Evolutionary conservation across 2,329 filamentous ascomycete genomes (phyloP).

Genomic region (Clarireedia paspali): DNA sequence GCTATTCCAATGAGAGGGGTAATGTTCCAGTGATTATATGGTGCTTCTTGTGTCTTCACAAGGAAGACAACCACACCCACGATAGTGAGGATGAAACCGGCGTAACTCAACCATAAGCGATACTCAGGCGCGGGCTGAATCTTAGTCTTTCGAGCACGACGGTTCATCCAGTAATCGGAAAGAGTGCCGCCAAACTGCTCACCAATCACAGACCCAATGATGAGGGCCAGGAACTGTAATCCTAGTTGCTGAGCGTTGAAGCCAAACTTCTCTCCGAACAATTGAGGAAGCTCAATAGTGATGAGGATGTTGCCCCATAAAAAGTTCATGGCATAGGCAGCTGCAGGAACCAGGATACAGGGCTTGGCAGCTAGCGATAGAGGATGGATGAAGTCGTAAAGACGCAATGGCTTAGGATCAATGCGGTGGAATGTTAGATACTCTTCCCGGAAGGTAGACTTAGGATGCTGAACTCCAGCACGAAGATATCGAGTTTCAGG

Average conservation of each 20-base stretch:
- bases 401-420: slow-evolving; percentile 41
- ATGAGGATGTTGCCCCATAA: slow-evolving; percentile 44
- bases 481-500: slow-evolving; percentile 48
- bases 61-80: slow-evolving; percentile 47
- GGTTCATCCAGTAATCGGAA: slow-evolving; percentile 46
- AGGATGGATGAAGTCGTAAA: slow-evolving; percentile 45
- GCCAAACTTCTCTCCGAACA: slow-evolving; percentile 47
- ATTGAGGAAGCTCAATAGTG: slow-evolving; percentile 51
- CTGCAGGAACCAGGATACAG: slow-evolving; percentile 42
- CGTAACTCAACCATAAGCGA: slow-evolving; percentile 49
- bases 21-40: slow-evolving; percentile 42
- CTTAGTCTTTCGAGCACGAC: slow-evolving; percentile 30
- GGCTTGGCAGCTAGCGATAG: slow-evolving; percentile 35
- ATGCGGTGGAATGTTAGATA: slow-evolving; percentile 41
- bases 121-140: slow-evolving; percentile 38
- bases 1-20: slow-evolving; percentile 47
- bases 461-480: not conserved
- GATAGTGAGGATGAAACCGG: slow-evolving; percentile 42
- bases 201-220: slow-evolving; percentile 49
- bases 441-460: slow-evolving; percentile 23
- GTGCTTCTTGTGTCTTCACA: slow-evolving; percentile 40
- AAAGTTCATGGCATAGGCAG: slow-evolving; percentile 51
- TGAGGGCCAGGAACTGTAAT: slow-evolving; percentile 47
- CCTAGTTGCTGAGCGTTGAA: slow-evolving; percentile 51
- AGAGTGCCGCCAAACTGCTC: slow-evolving; percentile 49